Evolutionary conservation across 139 green algal genomes (phyloP).

Genomic region (Volvox africanus): DNA sequence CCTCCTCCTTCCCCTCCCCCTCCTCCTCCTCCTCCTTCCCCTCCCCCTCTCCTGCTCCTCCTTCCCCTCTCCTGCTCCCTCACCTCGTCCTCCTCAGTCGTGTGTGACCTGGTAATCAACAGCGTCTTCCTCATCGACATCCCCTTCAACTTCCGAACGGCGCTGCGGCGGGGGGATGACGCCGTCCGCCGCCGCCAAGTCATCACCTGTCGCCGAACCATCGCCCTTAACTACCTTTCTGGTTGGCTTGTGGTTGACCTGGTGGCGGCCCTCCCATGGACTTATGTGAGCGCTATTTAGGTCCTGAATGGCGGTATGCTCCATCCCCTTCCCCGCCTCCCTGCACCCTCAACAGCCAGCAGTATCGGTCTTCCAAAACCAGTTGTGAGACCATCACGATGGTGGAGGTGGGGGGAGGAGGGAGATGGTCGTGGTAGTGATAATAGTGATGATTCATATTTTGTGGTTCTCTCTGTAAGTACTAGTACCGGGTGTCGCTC

Average conservation of each 20-base stretch:
- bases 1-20: background rate
- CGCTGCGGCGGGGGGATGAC: background rate
- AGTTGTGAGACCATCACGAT: too few relatives aligned
- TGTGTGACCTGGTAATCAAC: background rate
- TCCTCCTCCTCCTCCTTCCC: background rate
- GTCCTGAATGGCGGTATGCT: background rate
- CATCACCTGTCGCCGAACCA: background rate
- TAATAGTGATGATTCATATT: too few relatives aligned
- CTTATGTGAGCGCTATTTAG: background rate
- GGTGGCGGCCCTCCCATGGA: constrained; percentile 8
- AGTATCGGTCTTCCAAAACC: too few relatives aligned
- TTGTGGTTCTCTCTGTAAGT: too few relatives aligned
- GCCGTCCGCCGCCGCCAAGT: background rate
- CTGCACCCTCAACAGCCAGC: background rate
- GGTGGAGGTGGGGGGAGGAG: too few relatives aligned
- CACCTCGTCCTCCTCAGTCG: background rate
- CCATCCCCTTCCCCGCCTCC: too few relatives aligned
- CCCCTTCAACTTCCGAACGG: constrained; percentile 31
- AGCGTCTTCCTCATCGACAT: constrained; percentile 9
- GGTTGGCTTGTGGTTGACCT: constrained; percentile 26
- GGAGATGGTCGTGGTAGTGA: too few relatives aligned
- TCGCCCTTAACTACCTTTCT: background rate
- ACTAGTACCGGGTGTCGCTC: background rate
- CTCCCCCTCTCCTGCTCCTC: background rate
- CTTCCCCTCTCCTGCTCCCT: too few relatives aligned